phyloP scores from a whole-genome alignment of 2,329 filamentous ascomycete species.

The Cladosporium sp. region DNA sequence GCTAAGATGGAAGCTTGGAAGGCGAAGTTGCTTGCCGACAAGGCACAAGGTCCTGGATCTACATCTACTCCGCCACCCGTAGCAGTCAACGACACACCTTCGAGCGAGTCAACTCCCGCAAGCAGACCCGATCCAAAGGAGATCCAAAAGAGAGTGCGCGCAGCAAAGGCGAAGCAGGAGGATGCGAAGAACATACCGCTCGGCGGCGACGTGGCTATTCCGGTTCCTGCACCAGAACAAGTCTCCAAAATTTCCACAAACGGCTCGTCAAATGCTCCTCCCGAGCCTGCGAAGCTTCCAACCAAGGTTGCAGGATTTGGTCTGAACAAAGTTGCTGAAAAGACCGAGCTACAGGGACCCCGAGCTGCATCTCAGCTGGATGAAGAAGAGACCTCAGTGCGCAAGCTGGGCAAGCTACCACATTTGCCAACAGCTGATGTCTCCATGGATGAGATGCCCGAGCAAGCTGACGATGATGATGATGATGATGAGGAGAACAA shows the following conservation, averaged over 20 bases:
- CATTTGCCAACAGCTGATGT: conserved; percentile 59
- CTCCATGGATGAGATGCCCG: conserved; percentile 35
- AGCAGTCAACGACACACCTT: conserved; percentile 32
- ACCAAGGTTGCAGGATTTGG: conserved; percentile 79
- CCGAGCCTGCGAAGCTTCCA: conserved; percentile 36
- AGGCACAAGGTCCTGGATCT: conserved; percentile 26
- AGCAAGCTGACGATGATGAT: conserved; percentile 52
- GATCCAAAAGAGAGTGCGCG: conserved; percentile 72
- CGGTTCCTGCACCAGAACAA: conserved; percentile 30
- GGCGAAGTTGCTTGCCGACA: conserved; percentile 68
- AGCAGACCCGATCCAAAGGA: conserved; percentile 85
- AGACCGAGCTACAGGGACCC: conserved; percentile 54
- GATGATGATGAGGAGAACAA: conserved; percentile 53
- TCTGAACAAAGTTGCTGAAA: conserved; percentile 65
- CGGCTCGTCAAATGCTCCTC: conserved; percentile 26
- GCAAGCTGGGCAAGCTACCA: conserved; percentile 88
- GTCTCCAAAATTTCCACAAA: conserved; percentile 14
- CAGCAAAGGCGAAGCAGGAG: conserved; percentile 47
- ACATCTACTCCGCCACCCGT: conserved; percentile 19
- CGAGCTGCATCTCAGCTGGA: conserved; percentile 72
- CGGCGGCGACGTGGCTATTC: conserved; percentile 51
- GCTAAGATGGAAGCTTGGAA: conserved; percentile 90
- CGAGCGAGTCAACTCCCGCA: conserved; percentile 56
- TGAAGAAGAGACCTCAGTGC: conserved; percentile 80
- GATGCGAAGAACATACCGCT: conserved; percentile 39